These are phyloP conservation scores for Bipolaris oryzae DNA, from an alignment of 2,329 filamentous ascomycete genomes.

Conservation along the genomic window DNA sequence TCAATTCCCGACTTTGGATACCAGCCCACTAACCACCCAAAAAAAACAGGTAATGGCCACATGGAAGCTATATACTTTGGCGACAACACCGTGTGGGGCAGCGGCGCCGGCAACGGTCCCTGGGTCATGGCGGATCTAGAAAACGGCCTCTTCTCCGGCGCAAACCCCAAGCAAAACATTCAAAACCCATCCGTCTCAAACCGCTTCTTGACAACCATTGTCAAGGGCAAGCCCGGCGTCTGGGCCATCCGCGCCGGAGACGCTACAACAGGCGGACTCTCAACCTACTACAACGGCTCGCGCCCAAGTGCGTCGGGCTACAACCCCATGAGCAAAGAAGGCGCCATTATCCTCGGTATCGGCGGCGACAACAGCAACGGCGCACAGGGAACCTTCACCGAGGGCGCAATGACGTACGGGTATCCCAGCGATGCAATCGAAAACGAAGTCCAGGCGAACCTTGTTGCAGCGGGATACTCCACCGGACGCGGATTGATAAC, in stretches of 20 bases:
- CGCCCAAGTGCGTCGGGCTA: constrained; percentile 62
- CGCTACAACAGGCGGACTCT: constrained; percentile 59
- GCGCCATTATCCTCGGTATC: constrained; percentile 71
- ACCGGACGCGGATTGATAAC: constrained; percentile 49
- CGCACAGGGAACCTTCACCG: constrained; percentile 68
- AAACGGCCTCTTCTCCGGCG: constrained; percentile 68
- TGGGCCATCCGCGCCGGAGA: constrained; percentile 68
- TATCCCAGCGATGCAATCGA: constrained; percentile 67
- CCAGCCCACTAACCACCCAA: neutral
- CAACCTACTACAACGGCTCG: constrained; percentile 64
- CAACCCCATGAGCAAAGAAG: constrained; percentile 68
- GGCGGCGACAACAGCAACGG: constrained; percentile 69
- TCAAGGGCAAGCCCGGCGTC: constrained; percentile 63
- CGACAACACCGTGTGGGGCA: constrained; percentile 60
- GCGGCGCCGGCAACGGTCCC: constrained; percentile 63
- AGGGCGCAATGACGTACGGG: constrained; percentile 67
- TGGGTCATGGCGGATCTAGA: constrained; percentile 75
- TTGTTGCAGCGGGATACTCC: constrained; percentile 65
- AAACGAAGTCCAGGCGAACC: constrained; percentile 63
- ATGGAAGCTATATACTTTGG: constrained; percentile 75
- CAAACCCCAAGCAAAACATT: constrained; percentile 54
- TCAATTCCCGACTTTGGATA: rapidly evolving
- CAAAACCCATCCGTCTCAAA: constrained; percentile 59
- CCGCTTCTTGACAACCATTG: constrained; percentile 62
- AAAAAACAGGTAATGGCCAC: constrained; percentile 58